Base-by-base conservation (phyloP, 2,329 filamentous ascomycete species). In the Diaporthe citriasiana region DNA sequence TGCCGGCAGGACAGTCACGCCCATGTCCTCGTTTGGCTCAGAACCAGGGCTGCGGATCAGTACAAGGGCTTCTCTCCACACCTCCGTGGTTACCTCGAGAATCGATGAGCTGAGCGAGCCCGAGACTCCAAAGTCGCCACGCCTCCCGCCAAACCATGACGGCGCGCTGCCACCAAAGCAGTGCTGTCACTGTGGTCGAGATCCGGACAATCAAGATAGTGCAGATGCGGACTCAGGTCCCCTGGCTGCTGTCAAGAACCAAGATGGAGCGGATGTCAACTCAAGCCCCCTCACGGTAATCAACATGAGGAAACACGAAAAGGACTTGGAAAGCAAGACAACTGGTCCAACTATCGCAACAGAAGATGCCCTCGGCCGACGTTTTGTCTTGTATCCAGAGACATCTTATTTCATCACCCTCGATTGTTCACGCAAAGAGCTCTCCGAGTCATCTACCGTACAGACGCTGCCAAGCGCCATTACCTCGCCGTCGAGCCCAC, bases 61-160 rank as follows among this genome's bases (percentile, higher is more conserved):
- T 30, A 66, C 51, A 22, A 56, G 47, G 22, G 40, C 50, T 17
- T 66, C 63, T 7, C 35, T 72, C 5, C 57, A 63, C 17, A 65
- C 40, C 3, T 53, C 59, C 15, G 70, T 63, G 4, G 50, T 72
- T 19, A 55, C 70, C 4, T 45, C 59, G 9, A 72, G 60, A 12
- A 72, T 72, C 17, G 70, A 72, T 25, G 70, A 72, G 70, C 50
- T 72, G 27, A 72, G 70, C 42, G 70, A 72, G 59, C 59, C 70
- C 17, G 59, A 51, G 19, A 72, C 59, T 17, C 27, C 45, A 8
- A 50, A 50, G 22, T 50, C 70, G n/a, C 59, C 59, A 40, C n/a
- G 22, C 27, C 10, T 56, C 59, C 47, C 70, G 27, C 70, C 70
- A 2, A 66, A 72, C 38, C 7, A 51, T 35, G 25, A 35, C 27